phyloP scores from a whole-genome alignment of 179 eudicot species.

The Beta corolliflora region DNA sequence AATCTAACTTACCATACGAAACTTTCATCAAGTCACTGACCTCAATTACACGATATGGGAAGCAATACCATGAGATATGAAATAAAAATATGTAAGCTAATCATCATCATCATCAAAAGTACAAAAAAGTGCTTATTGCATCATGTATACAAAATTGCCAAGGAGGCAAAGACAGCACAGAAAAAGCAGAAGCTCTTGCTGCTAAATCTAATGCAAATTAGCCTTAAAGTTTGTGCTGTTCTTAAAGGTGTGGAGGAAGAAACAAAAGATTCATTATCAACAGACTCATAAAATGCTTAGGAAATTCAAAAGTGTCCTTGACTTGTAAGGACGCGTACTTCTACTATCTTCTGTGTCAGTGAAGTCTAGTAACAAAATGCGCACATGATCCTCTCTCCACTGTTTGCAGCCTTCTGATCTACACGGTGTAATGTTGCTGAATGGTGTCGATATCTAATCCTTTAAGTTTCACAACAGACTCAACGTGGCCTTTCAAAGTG shows the following conservation, averaged over 20 bases:
- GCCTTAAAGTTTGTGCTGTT: slow-evolving; percentile 5
- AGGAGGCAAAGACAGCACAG: slow-evolving; percentile 4
- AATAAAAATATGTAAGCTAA: background rate
- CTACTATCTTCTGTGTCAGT: background rate
- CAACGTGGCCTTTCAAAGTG: slow-evolving; percentile 52
- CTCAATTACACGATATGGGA: background rate
- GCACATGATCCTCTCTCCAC: background rate
- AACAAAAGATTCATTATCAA: slow-evolving; percentile 5
- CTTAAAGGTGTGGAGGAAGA: background rate
- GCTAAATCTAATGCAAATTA: slow-evolving; percentile 5
- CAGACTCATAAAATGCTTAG: slow-evolving; percentile 2
- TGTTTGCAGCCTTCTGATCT: slow-evolving; percentile 10
- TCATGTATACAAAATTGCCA: slow-evolving; percentile 22
- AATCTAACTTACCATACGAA: background rate
- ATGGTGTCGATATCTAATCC: slow-evolving; percentile 47
- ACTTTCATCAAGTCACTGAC: background rate
- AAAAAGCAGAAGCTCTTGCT: slow-evolving; percentile 14
- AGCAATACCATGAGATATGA: background rate
- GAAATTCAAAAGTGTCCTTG: background rate
- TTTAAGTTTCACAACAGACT: slow-evolving; percentile 52
- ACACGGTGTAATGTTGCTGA: slow-evolving; percentile 50
- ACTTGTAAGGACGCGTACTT: slow-evolving; percentile 8
- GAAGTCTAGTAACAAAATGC: background rate
- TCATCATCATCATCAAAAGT: slow-evolving; percentile 19
- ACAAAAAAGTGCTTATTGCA: slow-evolving; percentile 27